Evolutionary conservation across 192 early-diverging fungal species (phyloP).

Genomic region (Podila horticola): DNA sequence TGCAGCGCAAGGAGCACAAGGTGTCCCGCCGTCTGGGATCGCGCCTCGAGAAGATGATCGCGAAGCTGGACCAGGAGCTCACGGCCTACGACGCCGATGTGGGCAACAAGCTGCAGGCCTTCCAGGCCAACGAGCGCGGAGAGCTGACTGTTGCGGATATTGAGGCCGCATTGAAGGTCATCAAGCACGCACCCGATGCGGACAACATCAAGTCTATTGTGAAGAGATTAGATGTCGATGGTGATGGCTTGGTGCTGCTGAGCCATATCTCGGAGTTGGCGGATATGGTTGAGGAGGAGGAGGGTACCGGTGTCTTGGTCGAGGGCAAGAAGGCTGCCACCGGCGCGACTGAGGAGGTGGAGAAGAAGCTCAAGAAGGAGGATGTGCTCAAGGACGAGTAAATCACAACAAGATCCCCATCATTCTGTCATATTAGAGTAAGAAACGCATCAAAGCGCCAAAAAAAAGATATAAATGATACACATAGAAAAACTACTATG

Average conservation of each 20-base stretch:
- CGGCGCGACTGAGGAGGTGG: slow-evolving; percentile 20
- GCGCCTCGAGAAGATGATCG: slow-evolving; percentile 85
- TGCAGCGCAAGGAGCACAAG: slow-evolving; percentile 63
- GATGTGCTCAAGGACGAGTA: slow-evolving; percentile 47
- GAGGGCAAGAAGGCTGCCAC: slow-evolving; percentile 50
- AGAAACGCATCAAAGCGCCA: too few relatives aligned
- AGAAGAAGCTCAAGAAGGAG: slow-evolving; percentile 56
- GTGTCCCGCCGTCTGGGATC: slow-evolving; percentile 66
- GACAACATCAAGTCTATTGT: slow-evolving; percentile 80
- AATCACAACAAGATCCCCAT: not conserved
- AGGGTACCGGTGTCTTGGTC: slow-evolving; percentile 69
- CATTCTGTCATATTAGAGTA: too few relatives aligned
- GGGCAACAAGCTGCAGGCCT: slow-evolving; percentile 70
- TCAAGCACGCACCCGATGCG: slow-evolving; percentile 73
- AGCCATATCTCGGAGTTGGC: slow-evolving; percentile 70
- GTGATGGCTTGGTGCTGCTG: slow-evolving; percentile 73
- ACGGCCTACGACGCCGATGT: slow-evolving; percentile 71
- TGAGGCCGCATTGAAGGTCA: slow-evolving; percentile 72
- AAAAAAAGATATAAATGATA: too few relatives aligned
- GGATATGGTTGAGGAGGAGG: slow-evolving; percentile 64
- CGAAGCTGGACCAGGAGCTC: slow-evolving; percentile 76
- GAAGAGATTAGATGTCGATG: slow-evolving; percentile 75
- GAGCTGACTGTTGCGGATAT: slow-evolving; percentile 74
- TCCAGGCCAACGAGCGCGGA: slow-evolving; percentile 74
- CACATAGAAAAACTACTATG: too few relatives aligned